Evolutionary conservation across 179 eudicot genomes (phyloP), one percentile per base, ranked within the genome.

Genomic region (Camellia oleifera): DNA sequence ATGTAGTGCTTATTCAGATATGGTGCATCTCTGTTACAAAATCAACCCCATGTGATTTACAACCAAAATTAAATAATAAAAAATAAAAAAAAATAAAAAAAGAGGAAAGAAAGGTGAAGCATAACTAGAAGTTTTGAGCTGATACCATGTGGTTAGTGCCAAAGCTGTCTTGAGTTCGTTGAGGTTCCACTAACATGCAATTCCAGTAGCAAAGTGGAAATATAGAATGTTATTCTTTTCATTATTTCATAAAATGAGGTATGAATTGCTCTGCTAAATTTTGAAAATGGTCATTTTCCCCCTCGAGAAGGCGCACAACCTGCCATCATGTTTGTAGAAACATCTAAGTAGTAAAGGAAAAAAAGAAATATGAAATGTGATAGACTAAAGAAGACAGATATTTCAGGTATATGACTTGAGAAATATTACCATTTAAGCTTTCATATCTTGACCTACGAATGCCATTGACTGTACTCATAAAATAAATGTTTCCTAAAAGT

Each of bases 221-320:
- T 7, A n/a, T 4, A 70, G 4, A 32, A 48, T 46, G 74, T 1
- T 11, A 9, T 71, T 17, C 60, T 45, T 12, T 42, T 10, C 20
- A 11, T 78, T 46, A 81, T 77, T 57, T 79, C 57, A 75, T 67
- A 69, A 76, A 87, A 77, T 83, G 87, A 46, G 87, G 86, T 60
- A 87, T 81, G 67, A 85, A 85, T 61, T 83, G 85, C 74, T 85
- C 84, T 53, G 80, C 77, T 74, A 87, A 81, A 62, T 75, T 61
- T 52, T 83, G 67, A 42, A 87, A 78, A 73, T 77, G 83, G 42
- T 83, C 84, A 44, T 52, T 83, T 40, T 85, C 83, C 67, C 87
- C 89, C 74, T 87, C 89, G 14, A 87, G 89, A 68, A 87, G 83
- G 58, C 78, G 84, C 77, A 87, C 78, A 60, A 85, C 88, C 89